Evolutionary conservation across 2,329 filamentous ascomycete species (phyloP).

Genomic region (Cadophora malorum): DNA sequence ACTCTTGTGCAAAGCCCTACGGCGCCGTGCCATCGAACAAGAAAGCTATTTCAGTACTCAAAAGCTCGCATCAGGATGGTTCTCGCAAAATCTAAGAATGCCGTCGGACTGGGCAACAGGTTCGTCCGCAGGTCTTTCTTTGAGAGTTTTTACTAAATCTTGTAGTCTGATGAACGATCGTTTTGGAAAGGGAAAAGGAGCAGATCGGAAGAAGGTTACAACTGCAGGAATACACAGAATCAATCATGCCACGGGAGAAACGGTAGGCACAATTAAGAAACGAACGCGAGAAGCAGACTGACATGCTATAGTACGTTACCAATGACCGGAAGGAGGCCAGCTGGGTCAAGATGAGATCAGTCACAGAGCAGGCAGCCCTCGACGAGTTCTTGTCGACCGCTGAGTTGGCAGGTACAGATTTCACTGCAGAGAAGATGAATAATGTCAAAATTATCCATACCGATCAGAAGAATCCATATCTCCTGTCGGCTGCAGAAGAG

Average conservation of each 20-base stretch:
- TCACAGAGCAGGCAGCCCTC: slow-evolving; percentile 94
- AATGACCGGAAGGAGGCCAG: slow-evolving; percentile 89
- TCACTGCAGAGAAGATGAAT: slow-evolving; percentile 98
- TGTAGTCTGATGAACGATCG: slow-evolving; percentile 94
- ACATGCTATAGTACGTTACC: slow-evolving; percentile 73
- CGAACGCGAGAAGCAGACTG: slow-evolving; percentile 30
- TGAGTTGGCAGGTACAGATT: slow-evolving; percentile 96
- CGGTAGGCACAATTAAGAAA: slow-evolving; percentile 51
- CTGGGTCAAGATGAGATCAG: slow-evolving; percentile 99
- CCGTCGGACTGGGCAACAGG: slow-evolving; percentile 88
- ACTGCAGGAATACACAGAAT: slow-evolving; percentile 63
- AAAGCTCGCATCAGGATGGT: slow-evolving; percentile 58
- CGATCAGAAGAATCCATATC: slow-evolving; percentile 93
- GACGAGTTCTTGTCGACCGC: slow-evolving; percentile 97
- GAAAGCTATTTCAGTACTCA: neutral
- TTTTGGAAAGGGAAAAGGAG: slow-evolving; percentile 90
- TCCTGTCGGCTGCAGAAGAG: slow-evolving; percentile 87
- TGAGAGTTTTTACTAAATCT: slow-evolving; percentile 17
- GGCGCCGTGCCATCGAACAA: neutral
- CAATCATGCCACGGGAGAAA: slow-evolving; percentile 80
- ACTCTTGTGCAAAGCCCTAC: neutral
- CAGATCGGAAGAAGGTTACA: slow-evolving; percentile 77
- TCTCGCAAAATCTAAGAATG: slow-evolving; percentile 91
- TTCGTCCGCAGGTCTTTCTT: slow-evolving; percentile 15
- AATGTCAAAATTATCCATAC: slow-evolving; percentile 98